Percentiles rank a stretch among this genome's conserved stretches.
phyloP scores from a whole-genome alignment of 106 monocot genomes.

The Dioscorea dumetorum region DNA sequence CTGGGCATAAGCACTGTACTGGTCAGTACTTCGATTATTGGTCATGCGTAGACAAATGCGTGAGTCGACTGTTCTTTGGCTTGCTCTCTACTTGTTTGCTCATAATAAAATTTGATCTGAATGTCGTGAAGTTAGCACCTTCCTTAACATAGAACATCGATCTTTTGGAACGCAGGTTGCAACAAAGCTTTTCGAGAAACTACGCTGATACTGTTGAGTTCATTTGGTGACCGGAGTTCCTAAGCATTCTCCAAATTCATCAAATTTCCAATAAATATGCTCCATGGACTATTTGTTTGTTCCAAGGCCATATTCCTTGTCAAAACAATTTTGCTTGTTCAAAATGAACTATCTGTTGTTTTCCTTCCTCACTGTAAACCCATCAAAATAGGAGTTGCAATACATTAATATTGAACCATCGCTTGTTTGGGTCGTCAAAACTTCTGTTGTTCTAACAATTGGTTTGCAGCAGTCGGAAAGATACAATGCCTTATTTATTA shows the following conservation, averaged over 20 bases:
- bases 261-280: not conserved
- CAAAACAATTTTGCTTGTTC: not conserved
- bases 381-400: not conserved
- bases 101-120: not conserved
- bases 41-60: constrained; percentile 12
- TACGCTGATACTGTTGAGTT: not conserved
- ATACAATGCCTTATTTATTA: no score
- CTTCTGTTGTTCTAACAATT: no score
- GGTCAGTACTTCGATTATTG: constrained; percentile 12
- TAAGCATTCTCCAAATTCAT: not conserved
- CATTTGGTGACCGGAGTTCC: not conserved
- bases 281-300: not conserved
- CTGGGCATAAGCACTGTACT: constrained; percentile 6
- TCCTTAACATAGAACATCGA: not conserved
- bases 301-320: not conserved
- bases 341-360: not conserved
- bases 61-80: not conserved
- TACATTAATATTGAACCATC: not conserved
- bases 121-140: not conserved
- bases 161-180: constrained; percentile 1
- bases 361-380: not conserved
- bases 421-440: no score
- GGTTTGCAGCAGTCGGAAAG: no score
- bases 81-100: not conserved
- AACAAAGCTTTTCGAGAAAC: not conserved